These are phyloP conservation scores for Penicillium sp. DNA, from an alignment of 2,329 filamentous ascomycete genomes.

Conservation along the genomic window DNA sequence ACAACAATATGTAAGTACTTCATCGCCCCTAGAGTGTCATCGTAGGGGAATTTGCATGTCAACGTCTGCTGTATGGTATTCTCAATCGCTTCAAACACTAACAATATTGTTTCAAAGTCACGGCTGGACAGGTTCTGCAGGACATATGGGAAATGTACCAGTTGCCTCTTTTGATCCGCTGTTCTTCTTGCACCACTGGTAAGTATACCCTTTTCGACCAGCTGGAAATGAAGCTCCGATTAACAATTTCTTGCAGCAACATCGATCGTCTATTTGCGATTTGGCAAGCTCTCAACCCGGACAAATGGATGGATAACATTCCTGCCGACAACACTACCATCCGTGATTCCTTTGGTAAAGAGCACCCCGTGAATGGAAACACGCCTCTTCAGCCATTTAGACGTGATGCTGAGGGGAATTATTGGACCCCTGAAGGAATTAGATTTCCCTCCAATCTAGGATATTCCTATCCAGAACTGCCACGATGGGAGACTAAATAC, in stretches of 20 bases:
- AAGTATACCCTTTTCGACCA: neutral
- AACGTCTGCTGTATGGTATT: neutral
- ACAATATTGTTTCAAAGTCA: slow-evolving; percentile 27
- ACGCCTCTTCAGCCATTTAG: slow-evolving; percentile 10
- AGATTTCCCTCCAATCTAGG: slow-evolving; percentile 4
- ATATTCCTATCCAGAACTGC: slow-evolving; percentile 10
- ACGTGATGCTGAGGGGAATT: neutral
- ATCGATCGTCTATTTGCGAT: slow-evolving; percentile 19
- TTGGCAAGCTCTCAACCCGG: slow-evolving; percentile 14
- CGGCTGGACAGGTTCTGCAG: slow-evolving; percentile 57
- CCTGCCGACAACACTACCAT: slow-evolving; percentile 7
- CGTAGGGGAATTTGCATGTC: too few relatives aligned
- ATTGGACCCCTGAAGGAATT: slow-evolving; percentile 6
- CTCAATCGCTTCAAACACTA: neutral
- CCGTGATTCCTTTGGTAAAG: slow-evolving; percentile 3
- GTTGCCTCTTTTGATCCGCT: slow-evolving; percentile 77
- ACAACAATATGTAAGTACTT: slow-evolving; percentile 41
- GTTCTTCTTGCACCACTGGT: slow-evolving; percentile 71
- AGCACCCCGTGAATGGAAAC: slow-evolving; percentile 1
- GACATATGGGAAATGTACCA: slow-evolving; percentile 70
- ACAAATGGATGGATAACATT: slow-evolving; percentile 8
- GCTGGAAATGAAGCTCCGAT: neutral
- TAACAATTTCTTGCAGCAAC: slow-evolving; percentile 2
- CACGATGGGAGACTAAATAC: slow-evolving; percentile 2
- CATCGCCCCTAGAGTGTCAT: neutral